phyloP scores from a whole-genome alignment of 352 stramenopile genomes.

The Pythium monospermum region DNA sequence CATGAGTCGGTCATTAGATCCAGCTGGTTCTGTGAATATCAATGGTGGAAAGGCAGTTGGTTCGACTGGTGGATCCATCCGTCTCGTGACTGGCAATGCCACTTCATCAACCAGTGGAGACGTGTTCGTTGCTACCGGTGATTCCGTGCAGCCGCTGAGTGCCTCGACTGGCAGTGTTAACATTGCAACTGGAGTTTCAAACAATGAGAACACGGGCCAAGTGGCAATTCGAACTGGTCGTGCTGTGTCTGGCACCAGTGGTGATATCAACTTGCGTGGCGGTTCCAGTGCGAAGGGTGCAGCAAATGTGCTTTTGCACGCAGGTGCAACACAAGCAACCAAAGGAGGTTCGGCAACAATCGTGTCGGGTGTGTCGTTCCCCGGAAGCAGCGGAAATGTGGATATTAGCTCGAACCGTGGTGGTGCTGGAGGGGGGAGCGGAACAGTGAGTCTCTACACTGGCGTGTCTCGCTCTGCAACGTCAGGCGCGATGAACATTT shows the following conservation, averaged over 20 bases:
- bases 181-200: constrained; percentile 33
- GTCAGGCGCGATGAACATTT: constrained; percentile 66
- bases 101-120: constrained; percentile 59
- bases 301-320: constrained; percentile 45
- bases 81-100: constrained; percentile 43
- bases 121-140: constrained; percentile 45
- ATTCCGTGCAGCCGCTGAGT: constrained; percentile 35
- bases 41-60: constrained; percentile 40
- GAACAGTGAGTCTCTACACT: constrained; percentile 40
- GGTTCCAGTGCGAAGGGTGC: constrained; percentile 39
- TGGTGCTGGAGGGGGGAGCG: constrained; percentile 46
- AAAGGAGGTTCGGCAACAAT: constrained; percentile 50
- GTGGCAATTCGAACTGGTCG: constrained; percentile 38
- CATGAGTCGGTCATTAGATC: constrained; percentile 31
- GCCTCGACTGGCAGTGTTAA: constrained; percentile 41
- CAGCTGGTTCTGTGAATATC: constrained; percentile 44
- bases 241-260: constrained; percentile 39
- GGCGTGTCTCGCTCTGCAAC: constrained; percentile 35
- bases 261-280: constrained; percentile 47
- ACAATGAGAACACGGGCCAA: constrained; percentile 38
- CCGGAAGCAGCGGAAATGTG: constrained; percentile 50
- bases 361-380: constrained; percentile 37
- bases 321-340: constrained; percentile 32
- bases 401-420: constrained; percentile 53
- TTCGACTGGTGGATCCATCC: constrained; percentile 51